These are phyloP conservation scores for Dictyostelium capitatum DNA, from an alignment of 78 protist genomes.

Conservation along the genomic window DNA sequence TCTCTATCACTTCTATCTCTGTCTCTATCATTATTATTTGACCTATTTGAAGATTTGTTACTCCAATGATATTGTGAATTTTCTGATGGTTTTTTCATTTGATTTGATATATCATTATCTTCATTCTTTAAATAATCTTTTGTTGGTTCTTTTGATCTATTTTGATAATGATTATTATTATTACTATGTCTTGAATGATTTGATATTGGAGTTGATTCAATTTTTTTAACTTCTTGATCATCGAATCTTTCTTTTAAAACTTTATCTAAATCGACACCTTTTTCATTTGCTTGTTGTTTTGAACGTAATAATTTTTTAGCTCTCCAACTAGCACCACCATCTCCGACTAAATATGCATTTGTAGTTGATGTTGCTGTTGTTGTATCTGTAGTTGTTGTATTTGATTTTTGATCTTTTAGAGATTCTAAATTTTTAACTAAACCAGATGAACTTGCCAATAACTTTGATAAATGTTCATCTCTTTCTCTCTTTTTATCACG, in stretches of 20 bases:
- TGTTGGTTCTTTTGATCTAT: constrained; percentile 5
- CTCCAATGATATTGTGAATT: constrained; percentile 22
- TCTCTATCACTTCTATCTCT: constrained; percentile 2
- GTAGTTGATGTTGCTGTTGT: neutral
- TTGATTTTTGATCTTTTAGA: neutral
- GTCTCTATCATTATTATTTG: constrained; percentile 9
- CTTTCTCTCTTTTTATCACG: constrained; percentile 43
- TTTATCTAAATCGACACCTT: neutral
- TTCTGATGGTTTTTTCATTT: constrained; percentile 58
- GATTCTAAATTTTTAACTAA: constrained; percentile 15
- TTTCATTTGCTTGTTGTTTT: constrained; percentile 58
- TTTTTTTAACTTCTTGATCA: constrained; percentile 2
- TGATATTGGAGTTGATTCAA: neutral
- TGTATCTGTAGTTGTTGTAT: neutral
- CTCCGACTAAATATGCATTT: constrained; percentile 32
- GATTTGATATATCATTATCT: neutral
- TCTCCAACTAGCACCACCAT: constrained; percentile 81
- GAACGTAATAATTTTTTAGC: constrained; percentile 47
- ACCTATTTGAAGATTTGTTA: neutral
- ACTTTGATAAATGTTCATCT: constrained; percentile 12
- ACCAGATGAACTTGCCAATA: constrained; percentile 54
- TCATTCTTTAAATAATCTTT: constrained; percentile 56
- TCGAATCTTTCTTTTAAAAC: constrained; percentile 46
- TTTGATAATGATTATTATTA: no score
- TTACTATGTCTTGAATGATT: neutral